These are phyloP conservation scores for Gossypium bickii DNA, from an alignment of 345 rosid genomes.

Conservation along the genomic window DNA sequence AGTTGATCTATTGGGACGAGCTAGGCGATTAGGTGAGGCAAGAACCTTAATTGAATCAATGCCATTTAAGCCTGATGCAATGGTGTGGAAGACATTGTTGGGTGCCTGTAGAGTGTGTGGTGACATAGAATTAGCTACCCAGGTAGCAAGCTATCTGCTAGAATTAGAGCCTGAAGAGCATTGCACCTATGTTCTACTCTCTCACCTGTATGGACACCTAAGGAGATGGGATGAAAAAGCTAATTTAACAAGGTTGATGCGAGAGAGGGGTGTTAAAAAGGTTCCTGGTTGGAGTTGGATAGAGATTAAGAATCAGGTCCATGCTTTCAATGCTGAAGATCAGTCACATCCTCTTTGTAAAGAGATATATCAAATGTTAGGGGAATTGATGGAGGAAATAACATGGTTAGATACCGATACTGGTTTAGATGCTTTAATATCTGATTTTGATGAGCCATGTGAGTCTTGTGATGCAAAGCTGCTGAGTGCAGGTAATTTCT, in stretches of 20 bases:
- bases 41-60: slow-evolving; percentile 52
- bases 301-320: slow-evolving; percentile 52
- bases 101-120: slow-evolving; percentile 74
- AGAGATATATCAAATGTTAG: slow-evolving; percentile 44
- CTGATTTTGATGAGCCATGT: neutral
- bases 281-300: slow-evolving; percentile 90
- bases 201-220: slow-evolving; percentile 61
- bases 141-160: slow-evolving; percentile 53
- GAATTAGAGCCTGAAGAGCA: slow-evolving; percentile 72
- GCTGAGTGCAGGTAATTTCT: neutral
- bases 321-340: slow-evolving; percentile 67
- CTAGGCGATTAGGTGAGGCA: slow-evolving; percentile 50
- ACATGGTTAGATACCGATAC: slow-evolving; percentile 32
- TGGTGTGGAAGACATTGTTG: slow-evolving; percentile 69
- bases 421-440: slow-evolving; percentile 12
- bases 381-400: slow-evolving; percentile 48
- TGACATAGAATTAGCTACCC: slow-evolving; percentile 55
- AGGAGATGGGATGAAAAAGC: slow-evolving; percentile 66
- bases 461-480: neutral
- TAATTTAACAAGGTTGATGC: slow-evolving; percentile 55
- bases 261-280: slow-evolving; percentile 66
- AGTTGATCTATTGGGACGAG: slow-evolving; percentile 71
- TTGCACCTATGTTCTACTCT: slow-evolving; percentile 55
- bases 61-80: slow-evolving; percentile 61
- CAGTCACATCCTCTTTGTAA: slow-evolving; percentile 38